Conservation (phyloP, 106 monocot species). For the Xerophyta viscosa region DNA sequence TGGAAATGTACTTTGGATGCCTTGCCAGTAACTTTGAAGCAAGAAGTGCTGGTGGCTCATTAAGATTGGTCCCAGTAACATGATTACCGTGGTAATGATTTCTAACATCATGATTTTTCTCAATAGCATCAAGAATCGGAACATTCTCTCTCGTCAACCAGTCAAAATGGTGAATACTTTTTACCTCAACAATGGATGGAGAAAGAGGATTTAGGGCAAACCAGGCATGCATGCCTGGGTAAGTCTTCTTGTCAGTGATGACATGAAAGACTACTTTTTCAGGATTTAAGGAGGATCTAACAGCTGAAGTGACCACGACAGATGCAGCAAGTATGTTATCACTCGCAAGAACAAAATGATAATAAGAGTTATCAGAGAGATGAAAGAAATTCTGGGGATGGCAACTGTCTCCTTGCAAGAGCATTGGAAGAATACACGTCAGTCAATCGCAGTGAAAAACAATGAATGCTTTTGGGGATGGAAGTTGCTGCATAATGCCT, state of each 20-base stretch:
- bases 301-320: conserved; percentile 68
- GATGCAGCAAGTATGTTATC: conserved; percentile 93
- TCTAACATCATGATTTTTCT: conserved; percentile 56
- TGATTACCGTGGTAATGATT: conserved; percentile 87
- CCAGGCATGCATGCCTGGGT: conserved; percentile 96
- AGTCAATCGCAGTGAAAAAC: conserved; percentile 72
- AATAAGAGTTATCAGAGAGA: conserved; percentile 63
- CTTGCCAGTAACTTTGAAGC: conserved; percentile 73
- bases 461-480: conserved; percentile 89
- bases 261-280: conserved; percentile 85
- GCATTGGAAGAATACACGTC: conserved; percentile 98
- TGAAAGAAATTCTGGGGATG: conserved; percentile 71
- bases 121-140: conserved; percentile 82
- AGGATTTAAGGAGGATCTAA: conserved; percentile 52
- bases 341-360: conserved; percentile 67
- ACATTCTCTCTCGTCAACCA: conserved; percentile 96
- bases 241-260: conserved; percentile 96
- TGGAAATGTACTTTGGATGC: conserved; percentile 83
- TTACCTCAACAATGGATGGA: conserved; percentile 74
- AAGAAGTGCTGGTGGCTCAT: conserved; percentile 54
- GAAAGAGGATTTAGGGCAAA: conserved; percentile 69
- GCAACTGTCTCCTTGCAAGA: conserved; percentile 76
- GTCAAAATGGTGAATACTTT: conserved; percentile 82
- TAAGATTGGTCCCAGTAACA: conserved; percentile 21
- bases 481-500: conserved; percentile 90